phyloP scores from a whole-genome alignment of 495 filamentous ascomycete genomes.

The Penicillium desertorum region DNA sequence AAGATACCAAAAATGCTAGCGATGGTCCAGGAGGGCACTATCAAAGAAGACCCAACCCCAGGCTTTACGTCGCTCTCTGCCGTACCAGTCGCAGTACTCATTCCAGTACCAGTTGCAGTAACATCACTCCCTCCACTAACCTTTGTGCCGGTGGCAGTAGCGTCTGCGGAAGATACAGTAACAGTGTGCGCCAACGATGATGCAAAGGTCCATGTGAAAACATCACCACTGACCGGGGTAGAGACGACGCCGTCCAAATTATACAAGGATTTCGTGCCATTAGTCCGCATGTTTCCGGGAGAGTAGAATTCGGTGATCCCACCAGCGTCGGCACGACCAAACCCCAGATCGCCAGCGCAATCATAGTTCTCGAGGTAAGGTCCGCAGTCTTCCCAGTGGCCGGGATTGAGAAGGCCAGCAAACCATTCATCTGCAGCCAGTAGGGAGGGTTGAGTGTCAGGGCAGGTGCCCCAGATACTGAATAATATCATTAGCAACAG shows the following conservation, averaged over 20 bases:
- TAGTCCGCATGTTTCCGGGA: conserved; percentile 13
- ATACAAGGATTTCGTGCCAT: conserved; percentile 19
- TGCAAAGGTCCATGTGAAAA: conserved; percentile 21
- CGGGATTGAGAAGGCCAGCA: not conserved
- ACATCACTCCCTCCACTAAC: not conserved
- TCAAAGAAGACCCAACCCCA: not conserved
- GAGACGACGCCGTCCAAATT: conserved; percentile 16
- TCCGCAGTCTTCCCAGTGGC: conserved; percentile 17
- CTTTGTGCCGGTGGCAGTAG: not conserved
- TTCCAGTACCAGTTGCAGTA: not conserved
- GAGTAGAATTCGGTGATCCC: conserved; percentile 14
- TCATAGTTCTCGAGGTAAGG: conserved; percentile 11
- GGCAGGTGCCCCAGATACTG: conserved; percentile 26
- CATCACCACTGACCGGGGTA: conserved; percentile 18
- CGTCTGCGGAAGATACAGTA: conserved; percentile 11
- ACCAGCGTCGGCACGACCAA: conserved; percentile 11
- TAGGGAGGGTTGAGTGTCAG: conserved; percentile 18
- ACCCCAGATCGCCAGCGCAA: conserved; percentile 18
- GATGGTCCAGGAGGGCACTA: not conserved
- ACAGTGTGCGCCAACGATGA: conserved; percentile 4
- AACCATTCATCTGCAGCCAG: conserved; percentile 15
- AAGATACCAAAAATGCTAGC: not conserved
- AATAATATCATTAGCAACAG: not conserved
- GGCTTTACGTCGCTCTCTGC: not conserved
- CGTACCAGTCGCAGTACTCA: not conserved